Base-by-base conservation (phyloP, 306 rosid species). In the Quercus glauca region DNA sequence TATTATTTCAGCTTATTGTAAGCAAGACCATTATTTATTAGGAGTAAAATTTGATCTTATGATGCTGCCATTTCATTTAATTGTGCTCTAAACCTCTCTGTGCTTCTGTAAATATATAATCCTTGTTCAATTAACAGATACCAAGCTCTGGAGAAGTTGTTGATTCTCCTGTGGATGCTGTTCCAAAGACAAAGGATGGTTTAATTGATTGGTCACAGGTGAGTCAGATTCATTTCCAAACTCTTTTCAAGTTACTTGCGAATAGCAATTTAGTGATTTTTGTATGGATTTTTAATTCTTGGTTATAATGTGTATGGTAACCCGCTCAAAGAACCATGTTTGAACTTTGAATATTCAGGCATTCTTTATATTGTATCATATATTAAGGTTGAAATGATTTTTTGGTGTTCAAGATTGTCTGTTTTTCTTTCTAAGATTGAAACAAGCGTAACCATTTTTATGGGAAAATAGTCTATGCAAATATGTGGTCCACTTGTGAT, bases 121-220 rank as follows among this genome's bases (percentile, higher is more conserved):
- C 63, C 55, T 75, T 77, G 72, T 79, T 85, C 33, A 60, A 80
- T 84, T 75, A 82, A 71, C 82, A 92, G 98, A 91, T 94, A 79
- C 97, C 97, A 78, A 88, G 83, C 78, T 85, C 97, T 64, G 86
- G 76, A 55, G 98, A 94, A 72, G 85, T 85, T 57, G 73, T 83
- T 72, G 90, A 86, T 86, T 92, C 98, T 80, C 85, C 87, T 8
- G 81, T 91, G 55, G 86, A 87, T 81, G 85, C 86, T 77, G 90
- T 94, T 87, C 98, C 98, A 21, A 90, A 91, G 83, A 61, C 83
- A 31, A 81, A 91, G 73, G 89, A 91, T 76, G 86, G 89, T 55
- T 75, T 88, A 71, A 82, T 94, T 88, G 98, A 94, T 81, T 94
- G 98, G 97, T 94, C 98, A 61, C 90, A 88, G 76, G 98, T 94